Evolutionary conservation across 2,329 filamentous ascomycete genomes (phyloP).

Genomic region (Epichloe scottii): DNA sequence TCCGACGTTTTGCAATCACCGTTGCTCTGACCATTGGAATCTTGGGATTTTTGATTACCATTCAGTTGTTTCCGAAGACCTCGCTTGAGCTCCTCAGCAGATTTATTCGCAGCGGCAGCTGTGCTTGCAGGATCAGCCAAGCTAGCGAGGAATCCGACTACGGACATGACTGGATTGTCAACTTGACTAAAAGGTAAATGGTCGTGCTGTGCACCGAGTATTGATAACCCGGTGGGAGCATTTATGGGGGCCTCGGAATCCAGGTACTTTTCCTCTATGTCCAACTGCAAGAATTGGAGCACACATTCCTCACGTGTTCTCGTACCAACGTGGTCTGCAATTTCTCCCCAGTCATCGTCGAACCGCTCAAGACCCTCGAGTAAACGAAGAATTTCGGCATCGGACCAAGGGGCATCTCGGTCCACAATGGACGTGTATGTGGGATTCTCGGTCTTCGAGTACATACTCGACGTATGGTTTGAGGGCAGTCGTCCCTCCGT

Average conservation of each 20-base stretch:
- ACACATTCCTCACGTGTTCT: slow-evolving; percentile 93
- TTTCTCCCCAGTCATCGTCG: slow-evolving; percentile 90
- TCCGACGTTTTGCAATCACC: slow-evolving; percentile 14
- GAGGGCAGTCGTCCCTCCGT: slow-evolving; percentile 71
- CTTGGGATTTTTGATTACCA: slow-evolving; percentile 28
- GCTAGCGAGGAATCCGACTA: slow-evolving; percentile 85
- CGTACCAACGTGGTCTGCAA: slow-evolving; percentile 84
- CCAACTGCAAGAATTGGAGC: slow-evolving; percentile 86
- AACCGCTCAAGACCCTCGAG: slow-evolving; percentile 86
- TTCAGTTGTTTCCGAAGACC: slow-evolving; percentile 70
- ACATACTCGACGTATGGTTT: slow-evolving; percentile 68
- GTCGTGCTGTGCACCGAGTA: slow-evolving; percentile 62
- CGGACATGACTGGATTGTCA: slow-evolving; percentile 94
- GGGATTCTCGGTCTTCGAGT: slow-evolving; percentile 82
- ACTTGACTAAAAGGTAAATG: slow-evolving; percentile 81
- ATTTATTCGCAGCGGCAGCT: slow-evolving; percentile 79
- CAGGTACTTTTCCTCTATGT: slow-evolving; percentile 95
- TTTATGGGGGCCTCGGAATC: slow-evolving; percentile 53
- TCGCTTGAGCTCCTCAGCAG: slow-evolving; percentile 73
- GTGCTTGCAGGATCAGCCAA: slow-evolving; percentile 83
- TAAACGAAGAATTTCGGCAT: slow-evolving; percentile 77
- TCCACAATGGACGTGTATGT: slow-evolving; percentile 67
- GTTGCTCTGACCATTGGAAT: slow-evolving; percentile 48
- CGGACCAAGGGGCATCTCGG: slow-evolving; percentile 79
- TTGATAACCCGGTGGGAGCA: slow-evolving; percentile 44